A percentile compares a stretch with the other conserved stretches of the same genome.
These are phyloP conservation scores for Coleophoma crateriformis DNA, from an alignment of 2,329 filamentous ascomycete species.

Conservation along the genomic window DNA sequence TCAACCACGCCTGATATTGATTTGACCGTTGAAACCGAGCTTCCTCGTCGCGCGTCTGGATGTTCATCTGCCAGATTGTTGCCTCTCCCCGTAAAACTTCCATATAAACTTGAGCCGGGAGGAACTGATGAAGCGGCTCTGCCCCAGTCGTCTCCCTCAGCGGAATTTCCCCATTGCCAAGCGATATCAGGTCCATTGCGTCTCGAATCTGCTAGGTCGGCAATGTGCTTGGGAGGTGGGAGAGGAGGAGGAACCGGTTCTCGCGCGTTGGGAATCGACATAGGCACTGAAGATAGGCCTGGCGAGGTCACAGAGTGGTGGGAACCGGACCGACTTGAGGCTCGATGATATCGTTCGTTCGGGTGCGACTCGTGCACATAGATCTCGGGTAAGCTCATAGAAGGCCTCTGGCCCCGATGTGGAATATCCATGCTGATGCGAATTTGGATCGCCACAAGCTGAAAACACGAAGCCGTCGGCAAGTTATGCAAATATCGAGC, in stretches of 20 bases:
- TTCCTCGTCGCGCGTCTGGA: constrained; percentile 27
- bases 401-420: constrained; percentile 19
- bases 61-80: constrained; percentile 16
- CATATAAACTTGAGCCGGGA: constrained; percentile 42
- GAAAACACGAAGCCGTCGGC: constrained; percentile 11
- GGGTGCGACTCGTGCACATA: constrained; percentile 33
- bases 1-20: constrained; percentile 40
- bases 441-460: constrained; percentile 19
- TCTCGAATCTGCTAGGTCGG: constrained; percentile 42
- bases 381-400: constrained; percentile 31
- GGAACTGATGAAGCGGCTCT: constrained; percentile 34
- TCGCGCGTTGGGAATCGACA: constrained; percentile 57
- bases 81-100: constrained; percentile 31
- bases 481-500: constrained; percentile 5
- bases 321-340: constrained; percentile 18
- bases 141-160: constrained; percentile 39
- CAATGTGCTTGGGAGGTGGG: constrained; percentile 55
- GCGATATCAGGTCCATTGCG: constrained; percentile 58
- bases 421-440: constrained; percentile 34
- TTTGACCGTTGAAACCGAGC: constrained; percentile 35
- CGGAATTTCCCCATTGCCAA: constrained; percentile 57
- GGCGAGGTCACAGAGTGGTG: constrained; percentile 28
- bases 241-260: constrained; percentile 53
- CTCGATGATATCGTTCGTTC: constrained; percentile 20
- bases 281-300: constrained; percentile 40